phyloP scores from a whole-genome alignment of 768 basidiomycete genomes.

The Suillus ampliporus region DNA sequence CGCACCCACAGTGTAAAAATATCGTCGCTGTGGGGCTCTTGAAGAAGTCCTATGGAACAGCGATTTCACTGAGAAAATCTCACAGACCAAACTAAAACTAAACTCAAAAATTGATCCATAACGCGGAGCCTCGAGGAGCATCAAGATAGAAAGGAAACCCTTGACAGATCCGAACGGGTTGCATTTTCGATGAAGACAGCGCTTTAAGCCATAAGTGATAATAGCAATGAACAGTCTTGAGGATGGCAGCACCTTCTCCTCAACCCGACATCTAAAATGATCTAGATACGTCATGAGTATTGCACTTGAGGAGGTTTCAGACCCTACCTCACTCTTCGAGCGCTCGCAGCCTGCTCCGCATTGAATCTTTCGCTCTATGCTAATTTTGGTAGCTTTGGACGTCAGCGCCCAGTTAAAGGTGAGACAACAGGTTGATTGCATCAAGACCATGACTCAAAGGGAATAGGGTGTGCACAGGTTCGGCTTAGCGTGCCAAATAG shows the following conservation, averaged over 20 bases:
- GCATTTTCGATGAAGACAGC: not conserved
- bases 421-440: not conserved
- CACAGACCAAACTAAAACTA: not conserved
- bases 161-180: not conserved
- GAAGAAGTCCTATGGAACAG: not conserved
- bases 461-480: not conserved
- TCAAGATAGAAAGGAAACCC: not conserved
- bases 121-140: not conserved
- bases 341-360: not conserved
- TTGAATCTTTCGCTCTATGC: not conserved
- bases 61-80: not conserved
- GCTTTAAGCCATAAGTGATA: not conserved
- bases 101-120: not conserved
- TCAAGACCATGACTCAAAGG: not conserved
- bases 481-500: not conserved
- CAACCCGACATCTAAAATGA: not conserved
- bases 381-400: not conserved
- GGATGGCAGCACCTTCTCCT: not conserved
- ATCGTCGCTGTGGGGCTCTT: not conserved
- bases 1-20: constrained; percentile 3
- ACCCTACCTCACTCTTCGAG: not conserved
- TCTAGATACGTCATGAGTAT: not conserved
- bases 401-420: not conserved
- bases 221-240: not conserved
- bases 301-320: not conserved